Conservation (phyloP, 371 early-diverging fungal species). For the Lichtheimia ornata region DNA sequence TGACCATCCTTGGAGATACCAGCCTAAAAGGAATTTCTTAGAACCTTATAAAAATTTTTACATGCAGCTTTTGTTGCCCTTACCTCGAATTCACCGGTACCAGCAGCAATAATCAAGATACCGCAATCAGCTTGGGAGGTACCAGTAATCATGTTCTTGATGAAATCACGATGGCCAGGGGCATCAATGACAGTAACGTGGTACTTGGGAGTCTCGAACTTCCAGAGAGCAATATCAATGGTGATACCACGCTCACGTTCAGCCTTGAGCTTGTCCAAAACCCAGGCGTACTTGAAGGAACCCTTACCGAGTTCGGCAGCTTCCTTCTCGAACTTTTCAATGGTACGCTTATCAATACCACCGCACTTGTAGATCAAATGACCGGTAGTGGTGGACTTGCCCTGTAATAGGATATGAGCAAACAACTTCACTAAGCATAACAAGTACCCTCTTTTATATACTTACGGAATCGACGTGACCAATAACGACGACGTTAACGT, state of each 20-base stretch:
- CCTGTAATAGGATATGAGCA: slow-evolving; percentile 85
- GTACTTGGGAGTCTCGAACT: slow-evolving; percentile 97
- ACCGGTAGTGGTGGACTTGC: slow-evolving; percentile 61
- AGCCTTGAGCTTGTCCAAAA: slow-evolving; percentile 95
- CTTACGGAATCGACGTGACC: slow-evolving; percentile 99
- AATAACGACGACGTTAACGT: slow-evolving; percentile 98
- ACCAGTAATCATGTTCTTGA: slow-evolving; percentile 99
- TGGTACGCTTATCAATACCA: slow-evolving; percentile 98
- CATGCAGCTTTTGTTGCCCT: too few species aligned
- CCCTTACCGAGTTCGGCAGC: slow-evolving; percentile 97
- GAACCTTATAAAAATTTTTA: too few species aligned
- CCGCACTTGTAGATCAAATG: slow-evolving; percentile 99
- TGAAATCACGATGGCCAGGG: slow-evolving; percentile 99
- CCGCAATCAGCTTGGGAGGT: slow-evolving; percentile 81
- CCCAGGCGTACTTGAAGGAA: slow-evolving; percentile 97
- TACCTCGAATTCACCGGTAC: slow-evolving; percentile 90
- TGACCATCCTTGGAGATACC: slow-evolving; percentile 96
- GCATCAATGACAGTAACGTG: slow-evolving; percentile 96
- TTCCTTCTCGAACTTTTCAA: slow-evolving; percentile 99
- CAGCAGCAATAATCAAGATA: slow-evolving; percentile 93
- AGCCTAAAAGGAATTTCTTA: slow-evolving; percentile 43
- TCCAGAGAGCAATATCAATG: slow-evolving; percentile 86
- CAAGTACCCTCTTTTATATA: too few species aligned
- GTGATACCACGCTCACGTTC: slow-evolving; percentile 98
- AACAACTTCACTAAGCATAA: not conserved